Conservation (phyloP, 2,329 filamentous ascomycete genomes). For the Sphaerulina vaccinii region DNA sequence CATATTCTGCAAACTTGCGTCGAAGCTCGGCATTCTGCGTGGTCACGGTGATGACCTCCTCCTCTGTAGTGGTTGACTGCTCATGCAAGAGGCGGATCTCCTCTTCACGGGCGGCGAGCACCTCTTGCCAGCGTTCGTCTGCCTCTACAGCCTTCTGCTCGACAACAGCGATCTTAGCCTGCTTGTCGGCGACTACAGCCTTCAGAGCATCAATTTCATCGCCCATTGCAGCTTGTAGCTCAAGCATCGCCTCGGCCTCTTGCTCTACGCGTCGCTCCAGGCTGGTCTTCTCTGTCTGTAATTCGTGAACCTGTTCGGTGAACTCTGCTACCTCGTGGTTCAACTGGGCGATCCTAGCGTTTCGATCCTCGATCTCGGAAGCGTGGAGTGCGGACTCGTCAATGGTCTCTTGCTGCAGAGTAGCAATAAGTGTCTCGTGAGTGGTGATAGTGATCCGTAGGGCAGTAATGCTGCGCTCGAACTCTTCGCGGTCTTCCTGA, state of each 20-base stretch:
- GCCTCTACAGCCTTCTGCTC: slow-evolving; percentile 37
- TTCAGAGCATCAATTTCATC: slow-evolving; percentile 37
- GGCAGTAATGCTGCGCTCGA: slow-evolving; percentile 29
- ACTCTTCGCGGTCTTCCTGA: slow-evolving; percentile 26
- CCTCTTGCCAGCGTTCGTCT: slow-evolving; percentile 44
- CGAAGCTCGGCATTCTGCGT: slow-evolving; percentile 32
- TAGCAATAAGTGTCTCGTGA: slow-evolving; percentile 29
- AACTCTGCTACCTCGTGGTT: slow-evolving; percentile 29
- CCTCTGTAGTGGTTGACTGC: slow-evolving; percentile 26
- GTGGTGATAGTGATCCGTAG: slow-evolving; percentile 28
- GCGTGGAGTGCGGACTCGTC: slow-evolving; percentile 31
- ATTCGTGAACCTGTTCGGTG: slow-evolving; percentile 23
- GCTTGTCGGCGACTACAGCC: slow-evolving; percentile 35
- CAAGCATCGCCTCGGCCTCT: slow-evolving; percentile 39
- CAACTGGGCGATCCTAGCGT: slow-evolving; percentile 36
- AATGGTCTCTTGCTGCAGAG: slow-evolving; percentile 28
- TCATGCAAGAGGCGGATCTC: slow-evolving; percentile 40
- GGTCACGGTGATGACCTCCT: slow-evolving; percentile 29
- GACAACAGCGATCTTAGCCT: slow-evolving; percentile 35
- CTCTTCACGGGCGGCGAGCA: slow-evolving; percentile 40
- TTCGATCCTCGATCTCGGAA: slow-evolving; percentile 36
- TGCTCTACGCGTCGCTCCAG: slow-evolving; percentile 38
- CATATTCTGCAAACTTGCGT: slow-evolving; percentile 36
- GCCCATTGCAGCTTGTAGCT: slow-evolving; percentile 35
- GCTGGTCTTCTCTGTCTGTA: slow-evolving; percentile 32